Conservation (phyloP, 495 filamentous ascomycete genomes). For the Penicillium chermesinum region DNA sequence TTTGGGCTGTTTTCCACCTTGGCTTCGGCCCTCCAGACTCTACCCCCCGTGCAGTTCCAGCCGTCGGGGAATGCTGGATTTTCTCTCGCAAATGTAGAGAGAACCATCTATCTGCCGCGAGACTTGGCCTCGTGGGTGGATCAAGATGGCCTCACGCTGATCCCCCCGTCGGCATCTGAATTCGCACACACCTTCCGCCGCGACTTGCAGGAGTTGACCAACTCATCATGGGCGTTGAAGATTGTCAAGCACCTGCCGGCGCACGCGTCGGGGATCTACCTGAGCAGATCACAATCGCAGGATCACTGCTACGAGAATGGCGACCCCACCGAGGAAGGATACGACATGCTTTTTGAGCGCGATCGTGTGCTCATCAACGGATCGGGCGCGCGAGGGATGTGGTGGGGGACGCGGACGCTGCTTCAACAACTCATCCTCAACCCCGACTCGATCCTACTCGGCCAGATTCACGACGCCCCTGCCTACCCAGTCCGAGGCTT, state of each 20-base stretch:
- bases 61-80: slow-evolving; percentile 2
- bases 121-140: slow-evolving; percentile 20
- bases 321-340: slow-evolving; percentile 42
- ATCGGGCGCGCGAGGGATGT: slow-evolving; percentile 48
- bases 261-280: slow-evolving; percentile 28
- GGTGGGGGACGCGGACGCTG: slow-evolving; percentile 52
- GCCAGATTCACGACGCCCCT: slow-evolving; percentile 37
- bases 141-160: slow-evolving; percentile 43
- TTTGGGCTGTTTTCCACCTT: slow-evolving; percentile 1
- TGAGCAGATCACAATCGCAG: slow-evolving; percentile 15
- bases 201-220: slow-evolving; percentile 39
- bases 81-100: slow-evolving; percentile 9
- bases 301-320: slow-evolving; percentile 44
- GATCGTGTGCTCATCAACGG: slow-evolving; percentile 36
- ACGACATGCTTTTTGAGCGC: slow-evolving; percentile 31
- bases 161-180: slow-evolving; percentile 45
- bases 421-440: slow-evolving; percentile 42
- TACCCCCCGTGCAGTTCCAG: slow-evolving; percentile 10
- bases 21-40: slow-evolving; percentile 17
- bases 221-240: slow-evolving; percentile 23
- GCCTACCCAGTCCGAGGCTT: slow-evolving; percentile 47
- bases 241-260: slow-evolving; percentile 19
- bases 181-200: slow-evolving; percentile 44
- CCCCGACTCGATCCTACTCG: slow-evolving; percentile 22
- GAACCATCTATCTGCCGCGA: slow-evolving; percentile 20